phyloP scores from a whole-genome alignment of 495 filamentous ascomycete species.

The Cercophora scortea region DNA sequence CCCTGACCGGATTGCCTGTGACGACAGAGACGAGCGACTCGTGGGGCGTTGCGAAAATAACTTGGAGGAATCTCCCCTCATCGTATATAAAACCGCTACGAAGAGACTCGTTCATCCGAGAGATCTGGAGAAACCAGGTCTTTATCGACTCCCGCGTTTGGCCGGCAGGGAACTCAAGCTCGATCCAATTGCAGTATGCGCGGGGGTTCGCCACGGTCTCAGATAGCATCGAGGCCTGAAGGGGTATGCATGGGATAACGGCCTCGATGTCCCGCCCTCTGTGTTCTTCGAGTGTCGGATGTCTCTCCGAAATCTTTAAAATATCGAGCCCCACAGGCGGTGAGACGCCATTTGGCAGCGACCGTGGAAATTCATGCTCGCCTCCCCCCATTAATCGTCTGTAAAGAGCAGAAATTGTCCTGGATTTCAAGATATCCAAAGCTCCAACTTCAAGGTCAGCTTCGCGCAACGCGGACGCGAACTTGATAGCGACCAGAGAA shows the following conservation, averaged over 20 bases:
- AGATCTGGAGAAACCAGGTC: constrained; percentile 37
- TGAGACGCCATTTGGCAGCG: not conserved
- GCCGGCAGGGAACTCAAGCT: constrained; percentile 41
- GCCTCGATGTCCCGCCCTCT: constrained; percentile 33
- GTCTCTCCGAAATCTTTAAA: not conserved
- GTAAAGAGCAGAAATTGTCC: constrained; percentile 25
- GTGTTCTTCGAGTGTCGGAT: constrained; percentile 4
- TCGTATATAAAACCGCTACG: constrained; percentile 59
- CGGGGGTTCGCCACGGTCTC: constrained; percentile 49
- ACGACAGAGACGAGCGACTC: constrained; percentile 28
- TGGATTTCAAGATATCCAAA: constrained; percentile 47
- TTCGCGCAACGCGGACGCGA: constrained; percentile 50
- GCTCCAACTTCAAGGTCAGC: constrained; percentile 45
- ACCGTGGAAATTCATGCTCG: not conserved
- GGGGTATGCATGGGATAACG: constrained; percentile 55
- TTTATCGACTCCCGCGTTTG: constrained; percentile 25
- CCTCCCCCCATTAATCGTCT: not conserved
- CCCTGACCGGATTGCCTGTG: constrained; percentile 12
- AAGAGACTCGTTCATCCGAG: constrained; percentile 55
- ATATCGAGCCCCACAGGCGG: not conserved
- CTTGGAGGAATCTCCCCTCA: constrained; percentile 46
- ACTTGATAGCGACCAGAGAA: constrained; percentile 61
- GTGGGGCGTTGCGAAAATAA: constrained; percentile 49
- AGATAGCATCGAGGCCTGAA: constrained; percentile 70
- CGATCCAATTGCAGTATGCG: constrained; percentile 70